Conservation (phyloP, 768 basidiomycete genomes). For the Psilocybe sp. region DNA sequence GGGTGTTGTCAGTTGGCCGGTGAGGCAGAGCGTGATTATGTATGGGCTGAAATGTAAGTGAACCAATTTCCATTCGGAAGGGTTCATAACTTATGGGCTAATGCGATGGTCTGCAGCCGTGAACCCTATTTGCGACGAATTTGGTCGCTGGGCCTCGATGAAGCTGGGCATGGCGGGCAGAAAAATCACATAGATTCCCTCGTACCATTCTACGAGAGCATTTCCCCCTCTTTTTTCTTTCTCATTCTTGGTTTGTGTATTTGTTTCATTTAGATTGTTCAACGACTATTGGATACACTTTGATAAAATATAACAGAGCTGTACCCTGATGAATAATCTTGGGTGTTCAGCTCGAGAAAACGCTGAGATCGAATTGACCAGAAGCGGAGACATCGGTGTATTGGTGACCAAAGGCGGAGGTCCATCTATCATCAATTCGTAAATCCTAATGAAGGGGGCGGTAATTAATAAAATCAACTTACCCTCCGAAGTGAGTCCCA, state of each 20-base stretch:
- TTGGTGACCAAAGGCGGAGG: conserved; percentile 22
- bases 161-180: conserved; percentile 18
- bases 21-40: conserved; percentile 19
- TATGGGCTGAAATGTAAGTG: conserved; percentile 22
- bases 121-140: conserved; percentile 26
- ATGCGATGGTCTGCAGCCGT: conserved; percentile 11
- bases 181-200: conserved; percentile 17
- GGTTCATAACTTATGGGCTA: not conserved
- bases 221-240: no score
- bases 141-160: conserved; percentile 18
- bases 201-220: not conserved
- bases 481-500: conserved; percentile 18
- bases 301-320: no score
- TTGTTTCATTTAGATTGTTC: no score
- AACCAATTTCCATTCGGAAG: not conserved
- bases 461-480: not conserved
- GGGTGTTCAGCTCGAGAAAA: conserved; percentile 4
- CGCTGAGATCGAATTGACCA: conserved; percentile 22
- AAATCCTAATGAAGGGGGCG: not conserved
- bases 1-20: conserved; percentile 24
- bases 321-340: no score
- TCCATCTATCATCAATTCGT: conserved; percentile 13
- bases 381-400: conserved; percentile 25
- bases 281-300: no score
- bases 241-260: no score